Evolutionary conservation across 768 basidiomycete genomes (phyloP).

Genomic region (Phylloporus arenicola): DNA sequence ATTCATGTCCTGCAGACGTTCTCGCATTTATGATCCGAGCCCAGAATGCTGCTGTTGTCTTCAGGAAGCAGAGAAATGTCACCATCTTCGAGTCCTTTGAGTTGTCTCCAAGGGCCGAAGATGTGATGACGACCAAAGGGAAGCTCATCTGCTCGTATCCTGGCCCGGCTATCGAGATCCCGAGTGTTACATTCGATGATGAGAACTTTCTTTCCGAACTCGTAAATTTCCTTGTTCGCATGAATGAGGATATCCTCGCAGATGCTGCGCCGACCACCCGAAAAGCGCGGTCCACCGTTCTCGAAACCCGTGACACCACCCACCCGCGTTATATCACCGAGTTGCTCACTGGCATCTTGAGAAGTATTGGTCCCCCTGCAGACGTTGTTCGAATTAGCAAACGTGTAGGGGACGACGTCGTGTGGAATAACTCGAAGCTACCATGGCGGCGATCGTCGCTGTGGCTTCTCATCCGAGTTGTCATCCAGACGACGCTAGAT

Average conservation of each 20-base stretch:
- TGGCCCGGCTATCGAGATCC: slow-evolving; percentile 37
- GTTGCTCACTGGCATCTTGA: slow-evolving; percentile 41
- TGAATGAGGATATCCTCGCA: slow-evolving; percentile 21
- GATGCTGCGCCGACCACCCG: slow-evolving; percentile 27
- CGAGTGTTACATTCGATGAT: slow-evolving; percentile 24
- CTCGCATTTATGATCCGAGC: slow-evolving; percentile 34
- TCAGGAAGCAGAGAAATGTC: slow-evolving; percentile 22
- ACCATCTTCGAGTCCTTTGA: slow-evolving; percentile 32
- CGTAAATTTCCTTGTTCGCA: slow-evolving; percentile 32
- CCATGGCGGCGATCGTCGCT: slow-evolving; percentile 36
- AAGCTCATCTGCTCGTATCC: slow-evolving; percentile 44
- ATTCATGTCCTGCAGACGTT: slow-evolving; percentile 26
- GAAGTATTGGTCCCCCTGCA: slow-evolving; percentile 25
- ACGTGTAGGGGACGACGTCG: slow-evolving; percentile 30
- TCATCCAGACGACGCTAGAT: slow-evolving; percentile 29
- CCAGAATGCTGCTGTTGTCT: slow-evolving; percentile 46
- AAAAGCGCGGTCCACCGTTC: slow-evolving; percentile 16
- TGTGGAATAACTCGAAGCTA: slow-evolving; percentile 10
- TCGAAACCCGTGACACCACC: slow-evolving; percentile 9
- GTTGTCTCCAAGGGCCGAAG: slow-evolving; percentile 30
- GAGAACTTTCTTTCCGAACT: slow-evolving; percentile 32
- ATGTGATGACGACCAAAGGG: slow-evolving; percentile 34
- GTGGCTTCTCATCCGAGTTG: slow-evolving; percentile 34
- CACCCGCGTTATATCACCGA: slow-evolving; percentile 44
- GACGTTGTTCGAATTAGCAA: slow-evolving; percentile 25